Evolutionary conservation across 2,329 filamentous ascomycete species (phyloP), one percentile per base, ranked within the genome.

Genomic region (Beauveria pseudobassiana): DNA sequence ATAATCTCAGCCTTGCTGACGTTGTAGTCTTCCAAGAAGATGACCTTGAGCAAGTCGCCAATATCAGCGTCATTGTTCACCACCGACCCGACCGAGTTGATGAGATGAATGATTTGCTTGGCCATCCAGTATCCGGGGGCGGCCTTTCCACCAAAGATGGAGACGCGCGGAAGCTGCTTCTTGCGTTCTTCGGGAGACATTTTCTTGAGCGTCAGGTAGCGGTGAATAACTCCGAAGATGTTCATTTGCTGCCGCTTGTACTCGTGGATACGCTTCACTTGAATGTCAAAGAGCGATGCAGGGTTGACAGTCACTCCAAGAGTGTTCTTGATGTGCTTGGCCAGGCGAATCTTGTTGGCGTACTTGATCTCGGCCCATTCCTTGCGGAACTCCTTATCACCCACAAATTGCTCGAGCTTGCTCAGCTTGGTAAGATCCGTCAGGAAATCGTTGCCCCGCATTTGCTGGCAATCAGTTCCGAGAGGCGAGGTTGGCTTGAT

Each of bases 41-140:
- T 87, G 59, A 99, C 95, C 82, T 99, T 99, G 72, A 99, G 83
- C 34, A 96, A 81, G 71, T 98, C 93, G 38, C 93, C 93, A 71
- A 98, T 87, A 40, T 98, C 95, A 49, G 86, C 81, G 70, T 99
- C 95, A 46, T 90, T 90, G 80, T 99, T 99, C 68, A 99, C 88
- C 3, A 98, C 90, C 18, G 86, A 78, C 4, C 91, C 92, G 28
- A 98, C 95, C 64, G 87, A 88, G 79, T 97, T 98, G 80, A 99
- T 87, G 62, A 99, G 84, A 73, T 98, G 93, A 69, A 99, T 99
- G 67, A 97, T 92, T 46, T 95, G 96, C 84, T 99, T 99, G 43
- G 95, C 95, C 95, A 98, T 99, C 95, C 95, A 99, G 81, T 99
- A 99, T 18, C 95, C 95, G 0, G 95, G 95, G 2, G 95, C 95